phyloP scores from a whole-genome alignment of 2,329 filamentous ascomycete species.

The Claviceps purpurea region DNA sequence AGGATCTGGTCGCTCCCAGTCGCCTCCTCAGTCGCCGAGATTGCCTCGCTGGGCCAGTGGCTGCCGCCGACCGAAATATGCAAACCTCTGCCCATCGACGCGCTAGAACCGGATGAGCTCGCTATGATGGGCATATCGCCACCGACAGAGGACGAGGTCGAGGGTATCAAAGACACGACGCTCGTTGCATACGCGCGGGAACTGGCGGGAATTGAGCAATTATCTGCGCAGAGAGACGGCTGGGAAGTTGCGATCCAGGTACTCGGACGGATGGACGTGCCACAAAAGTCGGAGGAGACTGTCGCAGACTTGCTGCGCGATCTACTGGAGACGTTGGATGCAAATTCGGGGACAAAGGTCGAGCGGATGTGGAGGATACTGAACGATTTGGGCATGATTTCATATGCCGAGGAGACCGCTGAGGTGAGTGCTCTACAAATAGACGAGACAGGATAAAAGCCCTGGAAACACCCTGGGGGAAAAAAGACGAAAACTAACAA shows the following conservation, averaged over 20 bases:
- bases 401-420: slow-evolving; percentile 67
- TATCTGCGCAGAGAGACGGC: slow-evolving; percentile 46
- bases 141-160: slow-evolving; percentile 42
- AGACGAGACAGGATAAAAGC: too few species aligned
- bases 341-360: slow-evolving; percentile 57
- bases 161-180: slow-evolving; percentile 66
- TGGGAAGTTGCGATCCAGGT: slow-evolving; percentile 86
- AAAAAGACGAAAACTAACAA: slow-evolving; percentile 12
- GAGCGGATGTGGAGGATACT: slow-evolving; percentile 73
- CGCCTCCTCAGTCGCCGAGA: slow-evolving; percentile 65
- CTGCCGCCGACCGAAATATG: slow-evolving; percentile 34
- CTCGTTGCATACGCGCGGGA: slow-evolving; percentile 62
- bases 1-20: slow-evolving; percentile 70
- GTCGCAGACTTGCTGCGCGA: slow-evolving; percentile 60
- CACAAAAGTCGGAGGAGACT: slow-evolving; percentile 54
- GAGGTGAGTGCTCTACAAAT: slow-evolving; percentile 45
- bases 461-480: too few species aligned
- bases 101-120: slow-evolving; percentile 70
- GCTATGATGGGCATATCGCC: slow-evolving; percentile 62
- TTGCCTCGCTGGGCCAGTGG: slow-evolving; percentile 77
- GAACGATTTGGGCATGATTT: slow-evolving; percentile 62
- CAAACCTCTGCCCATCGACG: slow-evolving; percentile 43
- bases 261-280: slow-evolving; percentile 67
- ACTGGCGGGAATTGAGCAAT: slow-evolving; percentile 41
- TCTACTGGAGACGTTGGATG: slow-evolving; percentile 45